phyloP scores from a whole-genome alignment of 257 asterid species.

The Nyctanthes arbortristis region DNA sequence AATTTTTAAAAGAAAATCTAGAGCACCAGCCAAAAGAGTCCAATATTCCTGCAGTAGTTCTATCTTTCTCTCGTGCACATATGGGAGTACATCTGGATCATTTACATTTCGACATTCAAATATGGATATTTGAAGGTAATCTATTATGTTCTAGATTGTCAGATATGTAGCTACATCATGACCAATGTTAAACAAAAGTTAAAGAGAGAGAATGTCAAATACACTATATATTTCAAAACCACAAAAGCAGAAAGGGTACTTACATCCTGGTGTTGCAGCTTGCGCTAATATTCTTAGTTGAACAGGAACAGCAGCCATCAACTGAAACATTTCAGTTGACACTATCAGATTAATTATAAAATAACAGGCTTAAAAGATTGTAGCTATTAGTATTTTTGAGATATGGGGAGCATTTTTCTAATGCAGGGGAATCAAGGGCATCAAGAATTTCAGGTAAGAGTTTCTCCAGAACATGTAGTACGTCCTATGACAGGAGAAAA shows the following conservation, averaged over 20 bases:
- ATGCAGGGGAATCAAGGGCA: conserved; percentile 3
- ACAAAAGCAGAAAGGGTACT: conserved; percentile 35
- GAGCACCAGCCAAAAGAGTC: conserved; percentile 15
- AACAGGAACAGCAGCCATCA: conserved; percentile 72
- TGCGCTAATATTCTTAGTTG: conserved; percentile 87
- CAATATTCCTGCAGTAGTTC: conserved; percentile 71
- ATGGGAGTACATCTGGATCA: conserved; percentile 79
- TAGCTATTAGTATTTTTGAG: not conserved
- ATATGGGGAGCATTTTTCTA: not conserved
- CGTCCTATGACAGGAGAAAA: not conserved
- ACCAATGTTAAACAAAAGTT: conserved; percentile 27
- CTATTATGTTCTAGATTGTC: conserved; percentile 73
- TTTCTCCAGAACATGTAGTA: conserved; percentile 6
- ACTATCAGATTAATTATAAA: conserved; percentile 13
- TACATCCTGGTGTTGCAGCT: conserved; percentile 97
- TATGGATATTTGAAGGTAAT: conserved; percentile 85
- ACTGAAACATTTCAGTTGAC: conserved; percentile 43
- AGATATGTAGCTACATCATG: conserved; percentile 67
- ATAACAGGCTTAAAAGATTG: not conserved
- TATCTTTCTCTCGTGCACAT: conserved; percentile 81
- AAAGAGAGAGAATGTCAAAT: conserved; percentile 22
- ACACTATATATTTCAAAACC: too few species aligned
- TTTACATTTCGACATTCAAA: conserved; percentile 86
- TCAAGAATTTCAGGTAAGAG: conserved; percentile 3
- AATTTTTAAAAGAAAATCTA: not conserved